Evolutionary conservation across 805 yeast genomes (phyloP).

Genomic region (Metschnikowia orientalis): DNA sequence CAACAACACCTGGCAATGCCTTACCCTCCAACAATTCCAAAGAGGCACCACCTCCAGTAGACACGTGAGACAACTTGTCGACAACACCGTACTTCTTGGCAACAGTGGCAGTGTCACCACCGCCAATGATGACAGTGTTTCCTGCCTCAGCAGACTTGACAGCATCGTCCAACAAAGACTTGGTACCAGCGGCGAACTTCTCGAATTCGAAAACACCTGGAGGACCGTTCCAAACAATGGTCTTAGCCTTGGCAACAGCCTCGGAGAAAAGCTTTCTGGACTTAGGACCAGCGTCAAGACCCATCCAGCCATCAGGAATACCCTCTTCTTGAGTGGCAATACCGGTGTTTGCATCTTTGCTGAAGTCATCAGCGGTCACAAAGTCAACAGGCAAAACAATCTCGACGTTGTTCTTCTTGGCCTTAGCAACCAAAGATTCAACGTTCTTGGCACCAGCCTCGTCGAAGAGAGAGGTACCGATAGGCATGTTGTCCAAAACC

Average conservation of each 20-base stretch:
- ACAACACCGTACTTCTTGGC: constrained; percentile 98
- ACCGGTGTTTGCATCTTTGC: constrained; percentile 83
- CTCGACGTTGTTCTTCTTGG: constrained; percentile 93
- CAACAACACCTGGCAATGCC: constrained; percentile 95
- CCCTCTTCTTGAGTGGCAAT: constrained; percentile 85
- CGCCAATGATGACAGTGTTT: constrained; percentile 94
- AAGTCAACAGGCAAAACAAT: constrained; percentile 92
- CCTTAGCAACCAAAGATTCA: constrained; percentile 88
- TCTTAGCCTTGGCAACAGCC: constrained; percentile 89
- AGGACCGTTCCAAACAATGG: constrained; percentile 99
- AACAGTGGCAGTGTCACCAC: constrained; percentile 99
- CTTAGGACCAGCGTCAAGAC: constrained; percentile 94
- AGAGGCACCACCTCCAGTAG: constrained; percentile 99
- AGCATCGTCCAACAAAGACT: constrained; percentile 81
- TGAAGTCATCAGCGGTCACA: constrained; percentile 91
- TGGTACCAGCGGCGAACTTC: constrained; percentile 86
- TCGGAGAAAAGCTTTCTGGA: constrained; percentile 72
- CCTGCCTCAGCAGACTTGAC: constrained; percentile 84
- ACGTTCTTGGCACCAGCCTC: constrained; percentile 94
- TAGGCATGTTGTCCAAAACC: constrained; percentile 75
- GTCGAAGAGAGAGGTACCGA: constrained; percentile 91
- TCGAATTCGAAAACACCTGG: constrained; percentile 99
- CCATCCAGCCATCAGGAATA: constrained; percentile 93
- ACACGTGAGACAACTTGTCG: constrained; percentile 94
- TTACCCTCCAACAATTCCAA: constrained; percentile 98